phyloP scores from a whole-genome alignment of 257 asterid species.

The Solanum neorickii region DNA sequence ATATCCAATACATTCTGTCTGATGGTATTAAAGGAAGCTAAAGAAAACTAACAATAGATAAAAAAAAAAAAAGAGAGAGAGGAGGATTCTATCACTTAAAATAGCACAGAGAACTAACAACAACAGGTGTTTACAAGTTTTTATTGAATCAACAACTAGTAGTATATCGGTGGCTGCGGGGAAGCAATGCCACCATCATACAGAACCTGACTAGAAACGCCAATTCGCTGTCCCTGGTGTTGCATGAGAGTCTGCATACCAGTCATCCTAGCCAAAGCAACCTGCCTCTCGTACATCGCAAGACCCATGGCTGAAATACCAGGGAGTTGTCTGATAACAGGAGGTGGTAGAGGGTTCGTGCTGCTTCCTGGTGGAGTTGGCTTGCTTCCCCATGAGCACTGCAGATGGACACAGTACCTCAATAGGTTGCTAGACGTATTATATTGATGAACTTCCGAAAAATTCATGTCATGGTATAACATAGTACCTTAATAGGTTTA shows the following conservation, averaged over 20 bases:
- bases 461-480: background rate
- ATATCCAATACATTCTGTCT: background rate
- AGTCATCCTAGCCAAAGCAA: constrained; percentile 46
- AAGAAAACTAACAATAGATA: background rate
- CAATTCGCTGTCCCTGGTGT: constrained; percentile 54
- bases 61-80: background rate
- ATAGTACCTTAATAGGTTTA: constrained; percentile 50
- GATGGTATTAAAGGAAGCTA: background rate
- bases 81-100: background rate
- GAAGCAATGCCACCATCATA: constrained; percentile 41
- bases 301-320: constrained; percentile 51
- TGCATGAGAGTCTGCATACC: constrained; percentile 54
- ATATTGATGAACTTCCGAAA: background rate
- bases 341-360: constrained; percentile 71
- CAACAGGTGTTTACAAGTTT: background rate
- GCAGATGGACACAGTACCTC: background rate
- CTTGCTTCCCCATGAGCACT: constrained; percentile 94
- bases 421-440: background rate
- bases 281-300: constrained; percentile 50
- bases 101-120: background rate
- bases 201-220: constrained; percentile 36
- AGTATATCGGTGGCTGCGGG: constrained; percentile 49
- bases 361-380: constrained; percentile 75
- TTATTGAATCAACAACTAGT: constrained; percentile 13
- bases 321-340: constrained; percentile 37